Evolutionary conservation across 441 rosid genomes (phyloP).

Genomic region (Gossypium laxum): DNA sequence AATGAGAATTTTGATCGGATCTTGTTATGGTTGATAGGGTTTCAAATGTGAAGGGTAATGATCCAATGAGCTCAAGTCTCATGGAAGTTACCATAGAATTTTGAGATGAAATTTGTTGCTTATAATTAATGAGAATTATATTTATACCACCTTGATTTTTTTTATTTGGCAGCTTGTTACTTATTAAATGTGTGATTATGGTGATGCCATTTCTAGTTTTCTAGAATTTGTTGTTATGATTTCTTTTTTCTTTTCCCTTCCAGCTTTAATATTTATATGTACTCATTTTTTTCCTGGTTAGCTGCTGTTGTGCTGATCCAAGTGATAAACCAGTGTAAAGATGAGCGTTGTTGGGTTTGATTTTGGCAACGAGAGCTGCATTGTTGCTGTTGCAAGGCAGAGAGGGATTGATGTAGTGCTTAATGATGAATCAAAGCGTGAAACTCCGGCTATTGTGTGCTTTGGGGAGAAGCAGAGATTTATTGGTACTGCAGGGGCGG

Average conservation of each 20-base stretch:
- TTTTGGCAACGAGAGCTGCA: conserved; percentile 81
- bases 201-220: background rate
- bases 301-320: background rate
- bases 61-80: background rate
- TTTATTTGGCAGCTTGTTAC: background rate
- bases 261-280: background rate
- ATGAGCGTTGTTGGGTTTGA: conserved; percentile 99
- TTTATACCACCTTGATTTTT: background rate
- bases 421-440: conserved; percentile 92
- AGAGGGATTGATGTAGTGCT: conserved; percentile 95
- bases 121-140: background rate
- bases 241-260: background rate
- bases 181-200: background rate
- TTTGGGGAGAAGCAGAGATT: conserved; percentile 93
- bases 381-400: conserved; percentile 92
- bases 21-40: background rate
- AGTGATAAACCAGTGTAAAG: conserved; percentile 12
- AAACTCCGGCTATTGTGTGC: conserved; percentile 92
- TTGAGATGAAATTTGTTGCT: background rate
- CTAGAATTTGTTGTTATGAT: background rate
- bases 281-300: background rate
- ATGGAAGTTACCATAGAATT: background rate
- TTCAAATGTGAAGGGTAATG: background rate
- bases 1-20: background rate
- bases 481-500: conserved; percentile 96